Conservation (phyloP, 2,329 filamentous ascomycete genomes). For the Venturia effusa region DNA sequence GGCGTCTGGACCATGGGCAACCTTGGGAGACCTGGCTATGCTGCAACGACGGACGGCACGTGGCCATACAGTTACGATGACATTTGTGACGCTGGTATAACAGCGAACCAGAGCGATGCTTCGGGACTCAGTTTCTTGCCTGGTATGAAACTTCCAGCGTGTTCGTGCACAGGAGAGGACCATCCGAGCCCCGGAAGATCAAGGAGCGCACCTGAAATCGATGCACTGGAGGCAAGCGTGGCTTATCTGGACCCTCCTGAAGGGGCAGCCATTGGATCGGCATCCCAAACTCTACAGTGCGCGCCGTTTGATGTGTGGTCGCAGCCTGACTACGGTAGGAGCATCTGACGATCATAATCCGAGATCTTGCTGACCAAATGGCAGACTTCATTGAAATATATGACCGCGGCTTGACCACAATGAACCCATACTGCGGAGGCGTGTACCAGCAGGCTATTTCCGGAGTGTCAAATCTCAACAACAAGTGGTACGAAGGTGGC, state of each 20-base stretch:
- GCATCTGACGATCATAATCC: constrained; percentile 1
- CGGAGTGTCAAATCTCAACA: constrained; percentile 49
- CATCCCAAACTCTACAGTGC: constrained; percentile 56
- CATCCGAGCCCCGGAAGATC: constrained; percentile 56
- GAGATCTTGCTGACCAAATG: background rate
- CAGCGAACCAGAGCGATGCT: constrained; percentile 56
- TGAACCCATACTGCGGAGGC: constrained; percentile 52
- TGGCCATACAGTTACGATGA: constrained; percentile 67
- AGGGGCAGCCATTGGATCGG: constrained; percentile 45
- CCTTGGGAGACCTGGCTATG: constrained; percentile 56
- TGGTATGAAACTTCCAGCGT: constrained; percentile 59
- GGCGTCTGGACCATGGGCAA: constrained; percentile 71
- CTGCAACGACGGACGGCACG: constrained; percentile 58
- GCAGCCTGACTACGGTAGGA: constrained; percentile 43
- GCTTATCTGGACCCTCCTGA: constrained; percentile 38
- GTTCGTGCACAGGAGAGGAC: constrained; percentile 52
- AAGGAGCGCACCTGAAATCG: constrained; percentile 59
- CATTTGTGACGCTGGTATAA: constrained; percentile 59
- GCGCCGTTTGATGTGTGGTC: constrained; percentile 64
- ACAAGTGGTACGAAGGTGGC: constrained; percentile 52
- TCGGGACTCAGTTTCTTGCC: constrained; percentile 58
- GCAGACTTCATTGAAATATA: constrained; percentile 55
- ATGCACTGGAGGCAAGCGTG: constrained; percentile 60
- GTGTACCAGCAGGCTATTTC: constrained; percentile 54
- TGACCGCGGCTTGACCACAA: constrained; percentile 43